These are phyloP conservation scores for Xylariaceae sp. DNA, from an alignment of 2,329 filamentous ascomycete species.

Conservation along the genomic window DNA sequence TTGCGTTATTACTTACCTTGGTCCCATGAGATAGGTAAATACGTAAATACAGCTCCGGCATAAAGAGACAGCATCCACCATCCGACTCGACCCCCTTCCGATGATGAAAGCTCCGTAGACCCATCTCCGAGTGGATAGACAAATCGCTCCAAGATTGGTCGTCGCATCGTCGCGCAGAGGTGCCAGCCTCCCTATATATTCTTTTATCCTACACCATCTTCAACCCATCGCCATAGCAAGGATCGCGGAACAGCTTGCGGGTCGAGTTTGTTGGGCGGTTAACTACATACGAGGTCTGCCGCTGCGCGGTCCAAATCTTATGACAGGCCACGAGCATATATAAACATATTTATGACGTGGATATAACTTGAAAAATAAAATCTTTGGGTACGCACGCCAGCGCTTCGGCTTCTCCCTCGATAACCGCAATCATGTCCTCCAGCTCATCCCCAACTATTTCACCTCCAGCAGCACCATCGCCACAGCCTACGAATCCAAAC, in stretches of 20 bases:
- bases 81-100: neutral
- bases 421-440: conserved; percentile 60
- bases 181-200: conserved; percentile 8
- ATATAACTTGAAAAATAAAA: conserved; percentile 12
- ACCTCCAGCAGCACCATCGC: conserved; percentile 47
- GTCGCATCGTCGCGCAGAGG: neutral
- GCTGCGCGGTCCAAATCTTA: conserved; percentile 12
- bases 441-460: conserved; percentile 58
- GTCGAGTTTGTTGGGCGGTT: conserved; percentile 36
- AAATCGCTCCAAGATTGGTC: neutral
- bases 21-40: neutral
- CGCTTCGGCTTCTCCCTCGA: conserved; percentile 40
- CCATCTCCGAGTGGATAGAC: neutral
- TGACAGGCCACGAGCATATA: conserved; percentile 8
- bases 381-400: conserved; percentile 36
- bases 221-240: conserved; percentile 14
- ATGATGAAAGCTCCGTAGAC: neutral
- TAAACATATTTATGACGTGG: conserved; percentile 11
- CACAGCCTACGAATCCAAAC: conserved; percentile 49
- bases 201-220: conserved; percentile 3
- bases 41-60: neutral
- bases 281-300: conserved; percentile 5
- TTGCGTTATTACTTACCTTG: conserved; percentile 2
- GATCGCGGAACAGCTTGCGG: conserved; percentile 37
- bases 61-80: neutral